Percentiles rank a stretch among this genome's conserved stretches.
Conservation (phyloP, 2,329 filamentous ascomycete species). For the Pseudopithomyces maydicus region DNA sequence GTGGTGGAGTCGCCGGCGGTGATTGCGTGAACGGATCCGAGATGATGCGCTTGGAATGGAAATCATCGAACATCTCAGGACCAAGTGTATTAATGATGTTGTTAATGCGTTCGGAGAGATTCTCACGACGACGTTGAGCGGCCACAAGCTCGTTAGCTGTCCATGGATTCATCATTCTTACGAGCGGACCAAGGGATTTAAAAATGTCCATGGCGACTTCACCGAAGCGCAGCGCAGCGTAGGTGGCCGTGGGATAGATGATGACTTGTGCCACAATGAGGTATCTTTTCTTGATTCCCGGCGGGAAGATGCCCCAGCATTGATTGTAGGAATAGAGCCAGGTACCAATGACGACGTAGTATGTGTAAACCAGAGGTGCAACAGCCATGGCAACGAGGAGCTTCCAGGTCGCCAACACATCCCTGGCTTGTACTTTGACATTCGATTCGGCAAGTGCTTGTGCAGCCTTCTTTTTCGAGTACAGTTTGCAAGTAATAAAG, state of each 20-base stretch:
- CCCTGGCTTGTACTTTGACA: constrained; percentile 46
- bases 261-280: constrained; percentile 72
- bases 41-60: constrained; percentile 47
- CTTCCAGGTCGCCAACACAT: constrained; percentile 50
- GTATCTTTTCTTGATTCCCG: constrained; percentile 72
- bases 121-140: constrained; percentile 72
- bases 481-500: constrained; percentile 43
- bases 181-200: constrained; percentile 87
- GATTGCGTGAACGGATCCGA: constrained; percentile 39
- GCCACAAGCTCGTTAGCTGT: constrained; percentile 83
- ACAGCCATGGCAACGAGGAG: constrained; percentile 47
- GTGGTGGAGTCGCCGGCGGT: constrained; percentile 28
- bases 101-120: constrained; percentile 81
- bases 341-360: constrained; percentile 38
- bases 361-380: constrained; percentile 40
- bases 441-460: constrained; percentile 48
- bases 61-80: constrained; percentile 97
- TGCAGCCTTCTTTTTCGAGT: constrained; percentile 44
- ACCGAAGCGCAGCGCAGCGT: constrained; percentile 90
- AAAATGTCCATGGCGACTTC: constrained; percentile 99
- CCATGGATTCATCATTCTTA: constrained; percentile 82
- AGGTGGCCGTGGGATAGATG: constrained; percentile 86
- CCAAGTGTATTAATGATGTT: constrained; percentile 93
- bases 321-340: constrained; percentile 61
- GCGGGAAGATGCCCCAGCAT: constrained; percentile 79